These are phyloP conservation scores for Barnettozyma populi DNA, from an alignment of 805 yeast genomes.

Conservation along the genomic window DNA sequence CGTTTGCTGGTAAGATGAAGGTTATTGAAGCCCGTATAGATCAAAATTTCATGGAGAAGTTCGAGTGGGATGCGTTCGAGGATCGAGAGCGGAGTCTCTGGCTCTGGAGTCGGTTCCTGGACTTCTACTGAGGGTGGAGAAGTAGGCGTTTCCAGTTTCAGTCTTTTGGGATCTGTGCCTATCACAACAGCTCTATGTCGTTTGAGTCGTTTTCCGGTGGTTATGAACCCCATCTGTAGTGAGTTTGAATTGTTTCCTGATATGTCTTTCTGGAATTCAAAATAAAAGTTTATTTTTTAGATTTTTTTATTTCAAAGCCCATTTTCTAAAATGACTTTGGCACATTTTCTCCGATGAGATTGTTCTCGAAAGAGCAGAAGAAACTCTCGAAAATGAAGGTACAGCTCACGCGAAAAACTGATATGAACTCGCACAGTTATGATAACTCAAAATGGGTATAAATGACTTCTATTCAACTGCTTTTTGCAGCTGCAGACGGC, in stretches of 20 bases:
- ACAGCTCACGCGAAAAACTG: too few species aligned
- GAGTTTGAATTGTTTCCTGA: neutral
- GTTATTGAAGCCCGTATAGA: conserved; percentile 30
- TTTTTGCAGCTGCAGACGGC: neutral
- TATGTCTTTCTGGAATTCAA: too few species aligned
- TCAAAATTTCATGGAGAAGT: conserved; percentile 34
- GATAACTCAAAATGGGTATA: too few species aligned
- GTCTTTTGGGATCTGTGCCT: neutral
- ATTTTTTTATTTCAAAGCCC: neutral
- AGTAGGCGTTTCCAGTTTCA: neutral
- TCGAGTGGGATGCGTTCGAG: conserved; percentile 39
- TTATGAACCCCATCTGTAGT: neutral
- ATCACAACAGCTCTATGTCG: neutral
- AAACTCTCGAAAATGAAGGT: too few species aligned
- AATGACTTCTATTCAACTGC: too few species aligned
- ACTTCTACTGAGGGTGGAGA: neutral
- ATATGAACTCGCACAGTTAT: too few species aligned
- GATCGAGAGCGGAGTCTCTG: conserved; percentile 8
- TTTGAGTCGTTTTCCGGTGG: neutral
- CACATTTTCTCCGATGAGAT: neutral
- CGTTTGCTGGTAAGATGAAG: conserved; percentile 32
- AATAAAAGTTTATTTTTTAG: too few species aligned
- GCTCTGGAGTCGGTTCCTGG: neutral
- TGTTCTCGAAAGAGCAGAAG: too few species aligned
- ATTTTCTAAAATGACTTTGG: neutral